Conservation (phyloP, 768 basidiomycete species). For the Mycena rebaudengoi region DNA sequence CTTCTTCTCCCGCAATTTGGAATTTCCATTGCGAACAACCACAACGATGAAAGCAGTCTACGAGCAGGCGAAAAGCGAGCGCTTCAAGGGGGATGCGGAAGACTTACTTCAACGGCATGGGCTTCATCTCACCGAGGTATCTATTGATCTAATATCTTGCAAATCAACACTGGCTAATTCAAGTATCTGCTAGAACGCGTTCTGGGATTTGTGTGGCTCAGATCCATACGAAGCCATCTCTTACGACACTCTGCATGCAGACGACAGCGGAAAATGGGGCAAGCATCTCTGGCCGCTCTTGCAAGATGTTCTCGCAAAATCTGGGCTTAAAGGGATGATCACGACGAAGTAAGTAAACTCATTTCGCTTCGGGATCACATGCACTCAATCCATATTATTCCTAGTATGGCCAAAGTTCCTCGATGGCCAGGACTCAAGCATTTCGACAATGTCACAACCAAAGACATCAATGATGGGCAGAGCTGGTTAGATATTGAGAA, state of each 20-base stretch:
- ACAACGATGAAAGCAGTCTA: neutral
- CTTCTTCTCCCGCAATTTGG: too few species aligned
- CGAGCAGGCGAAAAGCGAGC: neutral
- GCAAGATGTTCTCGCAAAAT: neutral
- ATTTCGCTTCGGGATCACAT: neutral
- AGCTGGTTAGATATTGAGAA: slow-evolving; percentile 15
- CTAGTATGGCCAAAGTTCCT: slow-evolving; percentile 9
- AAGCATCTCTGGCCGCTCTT: slow-evolving; percentile 15
- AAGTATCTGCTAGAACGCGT: slow-evolving; percentile 5
- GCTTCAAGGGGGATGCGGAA: neutral
- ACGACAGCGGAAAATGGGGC: slow-evolving; percentile 21
- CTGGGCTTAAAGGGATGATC: neutral
- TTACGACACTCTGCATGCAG: slow-evolving; percentile 15
- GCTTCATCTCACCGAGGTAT: neutral
- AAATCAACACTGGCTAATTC: neutral
- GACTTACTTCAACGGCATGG: neutral
- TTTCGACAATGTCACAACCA: slow-evolving; percentile 16
- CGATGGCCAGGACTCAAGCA: slow-evolving; percentile 17
- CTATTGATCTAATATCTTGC: neutral
- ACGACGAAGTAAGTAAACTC: slow-evolving; percentile 4
- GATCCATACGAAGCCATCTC: slow-evolving; percentile 15
- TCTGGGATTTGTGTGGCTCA: slow-evolving; percentile 12
- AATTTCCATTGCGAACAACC: too few species aligned
- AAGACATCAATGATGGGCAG: slow-evolving; percentile 13
- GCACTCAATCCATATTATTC: neutral